Base-by-base conservation (phyloP, 2,329 filamentous ascomycete species). In the Sclerotinia nivalis region DNA sequence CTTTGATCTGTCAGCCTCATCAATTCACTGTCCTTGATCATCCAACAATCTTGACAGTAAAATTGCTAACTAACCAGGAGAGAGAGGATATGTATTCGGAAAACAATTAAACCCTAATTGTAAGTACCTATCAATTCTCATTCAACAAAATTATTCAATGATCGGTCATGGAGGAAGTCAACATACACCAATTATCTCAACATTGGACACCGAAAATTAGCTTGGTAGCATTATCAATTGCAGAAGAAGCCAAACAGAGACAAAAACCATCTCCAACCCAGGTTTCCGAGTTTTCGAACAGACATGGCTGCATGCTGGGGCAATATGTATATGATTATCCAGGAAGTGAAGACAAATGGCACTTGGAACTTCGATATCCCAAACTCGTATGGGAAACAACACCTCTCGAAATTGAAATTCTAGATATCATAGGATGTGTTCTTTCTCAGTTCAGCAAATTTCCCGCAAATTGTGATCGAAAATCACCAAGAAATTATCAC, bases 401-500 rank as follows among this genome's bases (percentile, higher is more conserved):
- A 25, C 59, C 67, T 5, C 59, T 70, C 61, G 40, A 59, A 15
- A 45, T 68, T 31, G 70, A 72, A 34, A 66, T 62, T 1, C 40
- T 73, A 12, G 71, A 73, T 54, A 50, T 73, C 31, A 60, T 72
- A 43, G 74, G 71, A 15, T 68, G 62, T 22, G 72, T 76, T 43
- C 68, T 76, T 22, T 73, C 72, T 66, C 72, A 75, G 66, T 70
- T 62, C 47, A 65, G 75, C 28, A 67, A 61, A 54, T 52, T 72
- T 56, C 71, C 70, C 28, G 49, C 67, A 47, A 70, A 74, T 40
- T 76, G 74, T 70, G 40, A 49, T 18, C 71, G 75, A 65, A 62
- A 55, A 65, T 25, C 49, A 28, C 22, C 62, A 37, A 49, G 49
- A 18, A 64, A 73, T 66, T 12, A 69, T 13, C 73, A 76, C 55